Conservation (phyloP, 495 filamentous ascomycete genomes). For the Friedmanniomyces simplex region DNA sequence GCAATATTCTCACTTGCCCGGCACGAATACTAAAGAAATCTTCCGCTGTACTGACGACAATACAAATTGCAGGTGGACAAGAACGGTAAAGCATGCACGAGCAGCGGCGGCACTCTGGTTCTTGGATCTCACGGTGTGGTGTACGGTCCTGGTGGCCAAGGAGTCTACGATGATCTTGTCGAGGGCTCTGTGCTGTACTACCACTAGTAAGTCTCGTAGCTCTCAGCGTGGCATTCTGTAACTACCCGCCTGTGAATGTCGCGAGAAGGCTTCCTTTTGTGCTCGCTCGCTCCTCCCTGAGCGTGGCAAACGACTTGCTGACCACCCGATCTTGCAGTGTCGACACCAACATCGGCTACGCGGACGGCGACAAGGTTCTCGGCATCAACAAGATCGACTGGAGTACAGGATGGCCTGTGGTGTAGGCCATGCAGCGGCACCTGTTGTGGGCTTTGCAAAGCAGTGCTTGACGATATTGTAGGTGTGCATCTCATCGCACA, state of each 20-base stretch:
- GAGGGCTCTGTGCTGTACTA: conserved; percentile 56
- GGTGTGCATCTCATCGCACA: not conserved
- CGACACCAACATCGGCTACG: conserved; percentile 54
- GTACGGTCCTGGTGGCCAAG: conserved; percentile 65
- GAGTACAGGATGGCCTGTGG: conserved; percentile 53
- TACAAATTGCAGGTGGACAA: conserved; percentile 33
- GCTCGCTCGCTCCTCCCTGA: conserved; percentile 8
- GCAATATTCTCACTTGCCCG: not conserved
- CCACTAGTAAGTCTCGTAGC: conserved; percentile 39
- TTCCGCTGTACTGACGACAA: no score
- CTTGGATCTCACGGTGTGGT: conserved; percentile 51
- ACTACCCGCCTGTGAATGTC: no score
- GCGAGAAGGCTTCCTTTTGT: not conserved
- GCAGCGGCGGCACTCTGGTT: conserved; percentile 53
- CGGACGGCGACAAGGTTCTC: conserved; percentile 53
- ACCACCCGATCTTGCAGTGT: conserved; percentile 15
- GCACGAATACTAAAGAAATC: no score
- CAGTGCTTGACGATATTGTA: no score
- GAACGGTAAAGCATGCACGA: conserved; percentile 43
- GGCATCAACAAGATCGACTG: conserved; percentile 59
- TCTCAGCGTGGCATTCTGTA: conserved; percentile 20
- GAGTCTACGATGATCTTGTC: conserved; percentile 40
- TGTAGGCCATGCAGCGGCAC: not conserved
- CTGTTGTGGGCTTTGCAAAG: not conserved
- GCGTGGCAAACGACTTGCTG: conserved; percentile 1